Conservation (phyloP, 2,329 filamentous ascomycete species). For the Rutstroemia sp. region DNA sequence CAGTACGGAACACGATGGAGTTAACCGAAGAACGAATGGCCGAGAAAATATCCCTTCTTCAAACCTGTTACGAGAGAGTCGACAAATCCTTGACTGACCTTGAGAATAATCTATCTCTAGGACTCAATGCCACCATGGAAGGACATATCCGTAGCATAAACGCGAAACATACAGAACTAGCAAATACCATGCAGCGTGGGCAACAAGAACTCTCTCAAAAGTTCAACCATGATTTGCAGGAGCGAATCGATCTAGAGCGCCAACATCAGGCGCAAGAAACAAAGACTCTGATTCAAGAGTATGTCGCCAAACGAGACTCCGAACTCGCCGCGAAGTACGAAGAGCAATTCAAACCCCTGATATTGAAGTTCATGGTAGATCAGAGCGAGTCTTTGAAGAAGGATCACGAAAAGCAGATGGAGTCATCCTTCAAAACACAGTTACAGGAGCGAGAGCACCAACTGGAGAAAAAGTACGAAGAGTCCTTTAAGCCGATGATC, state of each 20-base stretch:
- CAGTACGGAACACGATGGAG: background rate
- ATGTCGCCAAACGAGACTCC: background rate
- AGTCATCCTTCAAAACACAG: background rate
- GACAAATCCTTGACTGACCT: background rate
- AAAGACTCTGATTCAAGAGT: background rate
- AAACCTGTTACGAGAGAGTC: background rate
- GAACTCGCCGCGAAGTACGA: slow-evolving; percentile 5
- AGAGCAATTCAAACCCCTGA: slow-evolving; percentile 2
- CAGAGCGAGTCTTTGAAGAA: background rate
- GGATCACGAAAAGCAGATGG: background rate
- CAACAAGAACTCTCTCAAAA: background rate
- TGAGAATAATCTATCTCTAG: background rate
- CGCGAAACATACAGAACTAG: background rate
- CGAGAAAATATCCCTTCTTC: background rate
- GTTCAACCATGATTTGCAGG: background rate
- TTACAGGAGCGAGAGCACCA: background rate
- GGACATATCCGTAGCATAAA: background rate
- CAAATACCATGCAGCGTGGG: background rate
- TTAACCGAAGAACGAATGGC: background rate
- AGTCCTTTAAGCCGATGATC: slow-evolving; percentile 1
- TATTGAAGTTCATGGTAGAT: background rate
- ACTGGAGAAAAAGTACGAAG: slow-evolving; percentile 6
- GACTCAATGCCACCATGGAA: background rate
- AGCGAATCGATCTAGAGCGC: background rate
- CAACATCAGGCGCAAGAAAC: too few relatives aligned